Base-by-base conservation (phyloP, 2,329 filamentous ascomycete genomes). In the Lizonia empirigonia region DNA sequence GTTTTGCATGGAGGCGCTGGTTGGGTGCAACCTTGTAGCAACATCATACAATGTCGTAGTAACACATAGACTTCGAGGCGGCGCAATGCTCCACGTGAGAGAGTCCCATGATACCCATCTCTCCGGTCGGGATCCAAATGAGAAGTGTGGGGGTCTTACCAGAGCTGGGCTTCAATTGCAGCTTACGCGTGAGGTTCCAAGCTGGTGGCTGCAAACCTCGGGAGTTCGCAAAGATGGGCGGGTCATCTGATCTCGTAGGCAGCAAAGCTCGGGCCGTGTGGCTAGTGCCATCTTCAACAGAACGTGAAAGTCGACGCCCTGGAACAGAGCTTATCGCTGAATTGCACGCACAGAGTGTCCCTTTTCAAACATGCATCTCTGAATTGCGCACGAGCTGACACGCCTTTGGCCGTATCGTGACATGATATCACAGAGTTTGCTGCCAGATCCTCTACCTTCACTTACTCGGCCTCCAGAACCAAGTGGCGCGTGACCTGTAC, bases 191-290 rank as follows among this genome's bases (percentile, higher is more conserved):
- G 24, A 27, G 18, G 20, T 40, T 29, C 32, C 2, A 5, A 18
- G 15, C 16, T 20, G n/a, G 38, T 37, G 32, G 46, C 13, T 41
- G 46, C 45, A 24, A 12, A 26, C 16, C 34, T 32, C 27, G 26
- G 24, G 35, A 24, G 26, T 22, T 23, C n/a, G 38, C 16, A 50
- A 50, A 44, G 19, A 9, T 40, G 33, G 36, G 45, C 50, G 54
- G 38, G 62, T 65, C 62, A 65, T 58, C 53, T 65, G 63, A 62
- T 59, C 59, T 32, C 53, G 62, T 54, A 44, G 35, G 35, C 27
- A 44, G 38, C 40, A 15, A 29, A n/a, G 32, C 35, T 41, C 40
- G 46, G 44, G 37, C 41, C 26, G 19, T 50, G 53, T 55, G 35
- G 45, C 46, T 59, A 40, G 46, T 49, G 49, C 42, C 37, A 38